Base-by-base conservation (phyloP, 108 stramenopile genomes). In the Cyclotella atomus region DNA sequence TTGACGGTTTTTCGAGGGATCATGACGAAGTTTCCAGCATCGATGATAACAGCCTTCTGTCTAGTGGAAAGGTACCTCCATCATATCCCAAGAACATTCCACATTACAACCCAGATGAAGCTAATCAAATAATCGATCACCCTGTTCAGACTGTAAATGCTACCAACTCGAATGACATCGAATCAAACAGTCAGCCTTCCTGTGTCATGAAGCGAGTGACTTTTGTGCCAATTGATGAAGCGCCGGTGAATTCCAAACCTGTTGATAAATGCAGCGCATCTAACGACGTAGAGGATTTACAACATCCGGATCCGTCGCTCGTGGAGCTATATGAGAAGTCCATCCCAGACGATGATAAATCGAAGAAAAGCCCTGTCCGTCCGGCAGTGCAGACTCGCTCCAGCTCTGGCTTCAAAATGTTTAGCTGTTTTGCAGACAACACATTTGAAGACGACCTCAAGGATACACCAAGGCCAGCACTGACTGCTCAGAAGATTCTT, bases 361-460 rank as follows among this genome's bases (percentile, higher is more conserved):
- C 27, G 35, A 32, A 29, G 21, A 19, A 45, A 46, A n/a, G 23
- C 14, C 17, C 41, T 6, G 25, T 25, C 7, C 24, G 21, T 34
- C 43, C n/a, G 19, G 10, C 12, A 29, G 17, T 10, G 41, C 54
- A 19, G 41, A 65, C 21, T 44, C n/a, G 21, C 12, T 35, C 44
- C 27, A 36, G 41, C 47, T 49, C 19, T 9, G 49, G 49, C 34
- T 54, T 65, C 25, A 69, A 69, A 14, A 21, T 68, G 41, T 76
- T 68, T 36, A 53, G 50, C 43, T 69, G 66, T 27, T 68, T 76
- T 38, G 63, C 62, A 28, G 72, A 73, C 27, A 73, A 73, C 23
- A 73, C 72, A n/a, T 64, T 73, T 28, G 29, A 50, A 6, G 70
- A 71, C n/a, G n/a, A n/a, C n/a, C n/a, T n/a, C n/a, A n/a, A n/a